A percentile compares a stretch with the other conserved stretches of the same genome.
Conservation (phyloP, 148 eudicot species). For the Euryodendron excelsum region DNA sequence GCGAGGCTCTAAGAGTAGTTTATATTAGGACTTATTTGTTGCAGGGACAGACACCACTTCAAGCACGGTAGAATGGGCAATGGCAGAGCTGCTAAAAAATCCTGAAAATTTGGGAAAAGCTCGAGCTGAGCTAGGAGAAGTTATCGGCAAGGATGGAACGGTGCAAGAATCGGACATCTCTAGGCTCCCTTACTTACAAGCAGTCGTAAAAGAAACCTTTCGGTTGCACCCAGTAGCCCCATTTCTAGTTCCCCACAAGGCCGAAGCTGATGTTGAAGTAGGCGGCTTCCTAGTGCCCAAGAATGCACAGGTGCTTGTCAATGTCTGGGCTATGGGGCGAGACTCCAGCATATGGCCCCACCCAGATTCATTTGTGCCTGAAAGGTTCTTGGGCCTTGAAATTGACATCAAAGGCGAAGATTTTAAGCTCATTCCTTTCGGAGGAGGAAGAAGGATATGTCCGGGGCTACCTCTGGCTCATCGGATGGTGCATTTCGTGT, state of each 20-base stretch:
- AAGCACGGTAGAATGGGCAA: slow-evolving; percentile 36
- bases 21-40: slow-evolving; percentile 25
- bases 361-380: slow-evolving; percentile 24
- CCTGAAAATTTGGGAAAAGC: slow-evolving; percentile 28
- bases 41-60: slow-evolving; percentile 39
- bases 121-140: slow-evolving; percentile 23
- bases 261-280: slow-evolving; percentile 17
- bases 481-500: slow-evolving; percentile 3
- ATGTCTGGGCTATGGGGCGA: slow-evolving; percentile 32
- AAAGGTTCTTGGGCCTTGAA: slow-evolving; percentile 24
- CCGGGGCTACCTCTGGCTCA: not conserved
- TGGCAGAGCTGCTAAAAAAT: slow-evolving; percentile 28
- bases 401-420: slow-evolving; percentile 26
- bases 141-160: slow-evolving; percentile 13
- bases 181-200: slow-evolving; percentile 28
- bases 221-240: slow-evolving; percentile 33
- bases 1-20: not conserved
- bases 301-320: slow-evolving; percentile 32
- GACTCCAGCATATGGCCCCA: slow-evolving; percentile 30
- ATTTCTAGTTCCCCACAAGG: slow-evolving; percentile 30
- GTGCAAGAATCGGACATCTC: slow-evolving; percentile 29
- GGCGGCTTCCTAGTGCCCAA: slow-evolving; percentile 25
- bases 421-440: slow-evolving; percentile 32
- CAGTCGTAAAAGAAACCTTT: slow-evolving; percentile 26
- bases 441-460: not conserved